A percentile compares a stretch with the other conserved stretches of the same genome.
phyloP scores from a whole-genome alignment of 139 green algal species.

The Chlorokybus atmophyticus region DNA sequence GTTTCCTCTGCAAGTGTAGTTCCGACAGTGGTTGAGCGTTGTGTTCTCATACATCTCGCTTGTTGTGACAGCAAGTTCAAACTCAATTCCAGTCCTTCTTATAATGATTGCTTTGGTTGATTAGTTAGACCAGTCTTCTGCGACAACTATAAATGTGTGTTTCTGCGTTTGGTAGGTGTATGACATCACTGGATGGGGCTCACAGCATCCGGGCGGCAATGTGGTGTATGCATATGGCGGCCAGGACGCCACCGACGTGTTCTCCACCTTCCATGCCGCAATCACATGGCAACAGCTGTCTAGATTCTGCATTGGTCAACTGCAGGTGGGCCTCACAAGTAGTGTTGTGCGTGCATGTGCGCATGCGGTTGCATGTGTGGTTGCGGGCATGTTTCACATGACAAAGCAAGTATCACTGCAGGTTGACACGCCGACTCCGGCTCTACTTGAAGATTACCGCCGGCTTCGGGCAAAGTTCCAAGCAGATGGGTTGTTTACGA shows the following conservation, averaged over 20 bases:
- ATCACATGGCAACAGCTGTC: conserved; percentile 32
- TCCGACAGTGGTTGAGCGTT: too few relatives aligned
- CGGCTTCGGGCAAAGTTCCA: conserved; percentile 33
- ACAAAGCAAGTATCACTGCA: not conserved
- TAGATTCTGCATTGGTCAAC: conserved; percentile 35
- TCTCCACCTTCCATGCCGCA: conserved; percentile 41
- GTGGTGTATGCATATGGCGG: conserved; percentile 48
- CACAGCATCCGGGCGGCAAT: conserved; percentile 43
- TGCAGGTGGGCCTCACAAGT: too few relatives aligned
- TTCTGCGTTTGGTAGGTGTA: too few relatives aligned
- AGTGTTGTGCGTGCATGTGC: too few relatives aligned
- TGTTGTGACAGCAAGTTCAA: too few relatives aligned
- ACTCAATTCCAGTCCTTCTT: too few relatives aligned
- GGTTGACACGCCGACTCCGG: conserved; percentile 14
- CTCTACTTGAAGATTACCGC: conserved; percentile 39
- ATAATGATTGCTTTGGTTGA: too few relatives aligned
- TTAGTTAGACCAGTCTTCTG: too few relatives aligned
- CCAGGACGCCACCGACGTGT: conserved; percentile 49
- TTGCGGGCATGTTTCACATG: not conserved
- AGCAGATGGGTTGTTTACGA: conserved; percentile 35
- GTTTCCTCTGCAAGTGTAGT: too few relatives aligned
- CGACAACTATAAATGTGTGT: too few relatives aligned
- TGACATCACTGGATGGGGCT: conserved; percentile 40
- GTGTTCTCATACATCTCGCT: too few relatives aligned
- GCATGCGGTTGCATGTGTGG: too few relatives aligned